Conservation (phyloP, 148 eudicot species). For the Fagopyrum esculentum region DNA sequence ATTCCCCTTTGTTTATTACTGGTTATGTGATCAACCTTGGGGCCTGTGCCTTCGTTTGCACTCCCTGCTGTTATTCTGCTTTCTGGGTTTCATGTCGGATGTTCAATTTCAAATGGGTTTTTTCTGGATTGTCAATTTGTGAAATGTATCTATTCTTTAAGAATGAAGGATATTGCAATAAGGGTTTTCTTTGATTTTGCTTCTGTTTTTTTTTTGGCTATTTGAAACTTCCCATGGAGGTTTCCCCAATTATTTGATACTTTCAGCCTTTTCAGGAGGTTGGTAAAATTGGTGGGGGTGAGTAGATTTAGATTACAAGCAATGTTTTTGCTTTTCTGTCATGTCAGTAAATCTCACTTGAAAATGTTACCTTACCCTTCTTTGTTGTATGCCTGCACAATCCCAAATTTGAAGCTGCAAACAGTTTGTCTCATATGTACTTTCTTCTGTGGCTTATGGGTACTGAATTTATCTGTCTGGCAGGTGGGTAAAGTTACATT, state of each 20-base stretch:
- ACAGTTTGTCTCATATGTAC: neutral
- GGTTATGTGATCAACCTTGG: neutral
- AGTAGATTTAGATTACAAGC: slow-evolving; percentile 10
- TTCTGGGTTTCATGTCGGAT: no score
- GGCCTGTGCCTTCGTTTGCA: neutral
- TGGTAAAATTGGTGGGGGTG: slow-evolving; percentile 10
- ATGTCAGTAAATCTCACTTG: slow-evolving; percentile 4
- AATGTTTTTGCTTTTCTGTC: slow-evolving; percentile 11
- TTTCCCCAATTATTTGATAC: neutral
- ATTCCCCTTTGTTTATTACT: neutral
- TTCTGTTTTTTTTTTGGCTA: neutral
- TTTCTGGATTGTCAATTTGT: neutral
- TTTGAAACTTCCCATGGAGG: neutral
- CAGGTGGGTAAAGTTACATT: neutral
- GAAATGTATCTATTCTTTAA: neutral
- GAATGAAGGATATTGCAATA: neutral
- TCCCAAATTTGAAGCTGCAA: neutral
- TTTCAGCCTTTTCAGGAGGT: neutral
- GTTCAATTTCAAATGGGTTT: neutral
- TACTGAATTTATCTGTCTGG: neutral
- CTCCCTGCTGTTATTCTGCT: no score
- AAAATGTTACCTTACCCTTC: neutral
- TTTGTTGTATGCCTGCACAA: neutral
- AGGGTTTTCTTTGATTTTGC: neutral
- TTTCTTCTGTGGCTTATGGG: neutral